Evolutionary conservation across 768 basidiomycete genomes (phyloP).

Genomic region (Pulveroboletus sp.): DNA sequence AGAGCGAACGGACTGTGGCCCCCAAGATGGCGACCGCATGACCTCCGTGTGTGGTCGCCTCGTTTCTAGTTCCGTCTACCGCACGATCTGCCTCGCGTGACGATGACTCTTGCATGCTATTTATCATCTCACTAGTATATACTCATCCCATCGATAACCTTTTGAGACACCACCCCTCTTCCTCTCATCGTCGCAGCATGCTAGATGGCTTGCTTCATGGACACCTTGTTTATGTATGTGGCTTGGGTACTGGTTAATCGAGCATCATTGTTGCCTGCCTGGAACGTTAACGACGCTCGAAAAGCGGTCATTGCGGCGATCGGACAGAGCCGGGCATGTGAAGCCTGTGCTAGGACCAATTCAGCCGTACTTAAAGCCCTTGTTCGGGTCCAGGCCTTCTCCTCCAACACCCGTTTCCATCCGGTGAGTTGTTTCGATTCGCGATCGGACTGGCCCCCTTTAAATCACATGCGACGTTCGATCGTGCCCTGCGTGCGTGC

Average conservation of each 20-base stretch:
- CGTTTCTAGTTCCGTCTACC: slow-evolving; percentile 3
- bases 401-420: background rate
- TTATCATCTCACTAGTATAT: slow-evolving; percentile 26
- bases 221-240: slow-evolving; percentile 1
- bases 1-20: slow-evolving; percentile 83
- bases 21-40: slow-evolving; percentile 82
- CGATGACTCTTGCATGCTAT: slow-evolving; percentile 22
- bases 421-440: background rate
- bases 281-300: too few relatives aligned
- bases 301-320: background rate
- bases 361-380: slow-evolving; percentile 11
- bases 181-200: slow-evolving; percentile 5
- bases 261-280: slow-evolving; percentile 2
- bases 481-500: background rate
- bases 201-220: slow-evolving; percentile 14
- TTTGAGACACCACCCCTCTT: slow-evolving; percentile 5
- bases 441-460: background rate
- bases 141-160: slow-evolving; percentile 6
- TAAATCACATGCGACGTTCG: slow-evolving; percentile 25
- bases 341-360: too few relatives aligned
- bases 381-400: too few relatives aligned
- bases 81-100: slow-evolving; percentile 15
- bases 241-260: slow-evolving; percentile 20
- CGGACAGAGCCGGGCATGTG: slow-evolving; percentile 8
- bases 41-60: slow-evolving; percentile 19